phyloP scores from a whole-genome alignment of 2,329 filamentous ascomycete genomes.

The Dryadomyces quercivorus region DNA sequence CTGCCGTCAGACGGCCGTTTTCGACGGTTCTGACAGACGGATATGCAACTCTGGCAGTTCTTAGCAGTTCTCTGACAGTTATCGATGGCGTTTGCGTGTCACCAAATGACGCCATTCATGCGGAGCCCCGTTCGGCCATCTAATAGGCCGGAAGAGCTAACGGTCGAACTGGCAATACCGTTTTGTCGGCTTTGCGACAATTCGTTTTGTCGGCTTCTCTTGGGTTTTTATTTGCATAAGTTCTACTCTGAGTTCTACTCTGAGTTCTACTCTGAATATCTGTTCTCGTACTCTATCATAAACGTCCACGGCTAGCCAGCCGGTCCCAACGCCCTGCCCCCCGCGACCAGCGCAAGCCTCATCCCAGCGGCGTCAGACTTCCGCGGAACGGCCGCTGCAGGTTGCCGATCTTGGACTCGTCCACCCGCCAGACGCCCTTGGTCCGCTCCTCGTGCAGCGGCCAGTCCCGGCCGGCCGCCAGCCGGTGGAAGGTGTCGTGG shows the following conservation, averaged over 20 bases:
- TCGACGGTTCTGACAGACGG: background rate
- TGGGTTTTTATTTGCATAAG: too few species aligned
- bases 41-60: background rate
- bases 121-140: background rate
- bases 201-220: too few species aligned
- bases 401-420: slow-evolving; percentile 14
- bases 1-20: background rate
- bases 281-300: too few species aligned
- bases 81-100: background rate
- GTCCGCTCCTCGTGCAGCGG: slow-evolving; percentile 22
- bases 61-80: too few species aligned
- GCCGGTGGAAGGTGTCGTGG: slow-evolving; percentile 19
- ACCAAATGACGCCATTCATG: background rate
- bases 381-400: slow-evolving; percentile 21
- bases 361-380: slow-evolving; percentile 17
- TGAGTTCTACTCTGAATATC: background rate
- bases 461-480: slow-evolving; percentile 18
- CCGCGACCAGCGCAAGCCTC: background rate
- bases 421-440: slow-evolving; percentile 25
- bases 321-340: too few species aligned
- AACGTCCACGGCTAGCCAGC: too few species aligned
- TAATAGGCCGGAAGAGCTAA: background rate
- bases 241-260: too few species aligned
- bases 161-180: background rate
- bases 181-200: background rate